Base-by-base conservation (phyloP, 2,329 filamentous ascomycete genomes). In the Alternaria sp. region DNA sequence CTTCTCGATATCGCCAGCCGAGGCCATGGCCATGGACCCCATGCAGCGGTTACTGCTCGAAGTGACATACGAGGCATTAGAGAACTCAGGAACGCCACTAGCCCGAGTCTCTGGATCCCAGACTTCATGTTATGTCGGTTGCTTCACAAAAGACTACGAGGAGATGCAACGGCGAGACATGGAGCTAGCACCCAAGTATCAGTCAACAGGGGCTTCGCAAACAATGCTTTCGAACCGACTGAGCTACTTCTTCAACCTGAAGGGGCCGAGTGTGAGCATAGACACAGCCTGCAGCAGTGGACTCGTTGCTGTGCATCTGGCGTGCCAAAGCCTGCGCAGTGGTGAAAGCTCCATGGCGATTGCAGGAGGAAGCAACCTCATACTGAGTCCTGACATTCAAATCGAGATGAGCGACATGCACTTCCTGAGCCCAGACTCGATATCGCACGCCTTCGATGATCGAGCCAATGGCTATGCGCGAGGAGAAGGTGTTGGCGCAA, bases 391-490 rank as follows among this genome's bases (percentile, higher is more conserved):
- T 0, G 59, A 65, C 12, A 57, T 69, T 17, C 65, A 62, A 5
- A 55, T 59, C 7, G 51, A 65, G 25, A 59, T 73, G 58, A 65
- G 62, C 23, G 59, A 70, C 43, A 67, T 64, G 57, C 61, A 69
- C 45, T 62, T 71, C 44, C 67, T 79, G 21, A 76, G 72, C 6
- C 73, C 76, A 11, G 71, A 76, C 44, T 75, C 76, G 3, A 68
- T 65, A 25, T 75, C 65, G 9, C 69, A 66, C 51, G 74, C 71
- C 46, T 81, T 75, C 57, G 88, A 89, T 67, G 73, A 81, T 11
- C 81, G 82, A 1, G 89, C 87, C 11, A 86, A 87, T 61, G 89
- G 89, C 0, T 91, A 90, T 69, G 88, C 86, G 0, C 82, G 88
- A 43, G 89, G 88, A 1, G 89, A 91, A 69, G 89, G 88, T 0